A percentile compares a stretch with the other conserved stretches of the same genome.
phyloP scores from a whole-genome alignment of 75 land plant genomes.

The Azolla pinnata region DNA sequence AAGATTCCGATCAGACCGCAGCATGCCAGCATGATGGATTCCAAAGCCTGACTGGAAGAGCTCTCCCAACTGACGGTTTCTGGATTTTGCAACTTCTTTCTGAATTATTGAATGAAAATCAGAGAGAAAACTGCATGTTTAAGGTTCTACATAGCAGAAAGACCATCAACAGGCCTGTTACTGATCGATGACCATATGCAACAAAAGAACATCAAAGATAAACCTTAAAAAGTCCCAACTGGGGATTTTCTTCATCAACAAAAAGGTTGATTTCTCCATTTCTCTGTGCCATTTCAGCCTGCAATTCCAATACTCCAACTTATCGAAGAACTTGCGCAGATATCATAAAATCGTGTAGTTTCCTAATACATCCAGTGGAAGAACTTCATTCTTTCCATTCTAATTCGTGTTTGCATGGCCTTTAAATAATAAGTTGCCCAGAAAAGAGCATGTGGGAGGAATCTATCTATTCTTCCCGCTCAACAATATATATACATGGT shows the following conservation, averaged over 20 bases:
- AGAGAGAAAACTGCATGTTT: too few relatives aligned
- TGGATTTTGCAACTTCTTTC: conserved; percentile 82
- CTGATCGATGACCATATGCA: too few relatives aligned
- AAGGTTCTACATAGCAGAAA: too few relatives aligned
- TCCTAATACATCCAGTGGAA: neutral
- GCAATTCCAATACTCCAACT: neutral
- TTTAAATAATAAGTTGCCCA: too few relatives aligned
- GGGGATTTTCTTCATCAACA: conserved; percentile 59
- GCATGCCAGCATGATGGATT: conserved; percentile 98
- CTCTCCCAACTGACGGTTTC: conserved; percentile 69
- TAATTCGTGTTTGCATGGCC: too few relatives aligned
- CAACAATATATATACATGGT: too few relatives aligned
- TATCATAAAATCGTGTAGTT: neutral
- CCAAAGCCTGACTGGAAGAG: conserved; percentile 75
- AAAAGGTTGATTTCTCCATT: conserved; percentile 51
- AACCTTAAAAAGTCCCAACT: conserved; percentile 61
- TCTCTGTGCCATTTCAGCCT: conserved; percentile 67
- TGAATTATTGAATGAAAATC: conserved; percentile 25
- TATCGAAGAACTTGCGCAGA: neutral
- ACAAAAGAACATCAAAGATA: too few relatives aligned
- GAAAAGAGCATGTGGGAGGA: too few relatives aligned
- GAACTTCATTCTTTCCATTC: too few relatives aligned
- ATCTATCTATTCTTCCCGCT: too few relatives aligned
- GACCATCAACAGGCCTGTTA: too few relatives aligned
- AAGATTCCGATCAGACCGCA: conserved; percentile 81